Conservation (phyloP, 768 basidiomycete species). For the Mycena chlorophos region DNA sequence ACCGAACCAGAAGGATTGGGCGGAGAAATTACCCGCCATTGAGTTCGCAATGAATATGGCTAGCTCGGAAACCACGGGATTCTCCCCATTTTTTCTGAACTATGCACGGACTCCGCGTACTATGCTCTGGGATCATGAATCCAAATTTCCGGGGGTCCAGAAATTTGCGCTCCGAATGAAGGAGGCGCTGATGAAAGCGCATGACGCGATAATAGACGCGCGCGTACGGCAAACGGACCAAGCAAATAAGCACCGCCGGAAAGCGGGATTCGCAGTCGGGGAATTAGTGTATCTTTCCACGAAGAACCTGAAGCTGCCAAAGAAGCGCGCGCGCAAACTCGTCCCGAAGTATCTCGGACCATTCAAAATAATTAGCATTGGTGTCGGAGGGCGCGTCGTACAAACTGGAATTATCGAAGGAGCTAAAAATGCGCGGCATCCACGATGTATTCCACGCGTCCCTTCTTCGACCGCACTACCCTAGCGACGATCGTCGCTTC, state of each 20-base stretch:
- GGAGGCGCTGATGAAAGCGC: slow-evolving; percentile 25
- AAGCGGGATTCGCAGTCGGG: slow-evolving; percentile 19
- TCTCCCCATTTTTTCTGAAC: slow-evolving; percentile 26
- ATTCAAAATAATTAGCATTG: slow-evolving; percentile 4
- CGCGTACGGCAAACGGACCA: slow-evolving; percentile 25
- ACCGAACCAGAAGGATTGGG: slow-evolving; percentile 14
- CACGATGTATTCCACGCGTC: slow-evolving; percentile 33
- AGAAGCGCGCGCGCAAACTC: slow-evolving; percentile 16
- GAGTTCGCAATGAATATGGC: slow-evolving; percentile 27
- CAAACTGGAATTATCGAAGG: slow-evolving; percentile 27
- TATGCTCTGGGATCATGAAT: slow-evolving; percentile 16
- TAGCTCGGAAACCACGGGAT: not conserved
- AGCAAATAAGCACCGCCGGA: slow-evolving; percentile 21
- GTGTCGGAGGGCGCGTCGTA: slow-evolving; percentile 20
- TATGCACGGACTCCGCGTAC: slow-evolving; percentile 19
- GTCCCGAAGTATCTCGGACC: slow-evolving; percentile 20
- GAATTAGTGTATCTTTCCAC: slow-evolving; percentile 26
- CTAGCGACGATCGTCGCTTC: slow-evolving; percentile 29
- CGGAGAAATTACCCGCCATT: slow-evolving; percentile 12
- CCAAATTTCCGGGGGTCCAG: slow-evolving; percentile 1
- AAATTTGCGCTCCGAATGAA: slow-evolving; percentile 24
- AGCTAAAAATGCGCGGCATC: slow-evolving; percentile 12
- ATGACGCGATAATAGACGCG: slow-evolving; percentile 33
- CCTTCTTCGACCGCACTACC: slow-evolving; percentile 22
- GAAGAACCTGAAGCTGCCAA: slow-evolving; percentile 18